Evolutionary conservation across 164 flowering plant genomes (phyloP).

Genomic region (Magnolia sinica): DNA sequence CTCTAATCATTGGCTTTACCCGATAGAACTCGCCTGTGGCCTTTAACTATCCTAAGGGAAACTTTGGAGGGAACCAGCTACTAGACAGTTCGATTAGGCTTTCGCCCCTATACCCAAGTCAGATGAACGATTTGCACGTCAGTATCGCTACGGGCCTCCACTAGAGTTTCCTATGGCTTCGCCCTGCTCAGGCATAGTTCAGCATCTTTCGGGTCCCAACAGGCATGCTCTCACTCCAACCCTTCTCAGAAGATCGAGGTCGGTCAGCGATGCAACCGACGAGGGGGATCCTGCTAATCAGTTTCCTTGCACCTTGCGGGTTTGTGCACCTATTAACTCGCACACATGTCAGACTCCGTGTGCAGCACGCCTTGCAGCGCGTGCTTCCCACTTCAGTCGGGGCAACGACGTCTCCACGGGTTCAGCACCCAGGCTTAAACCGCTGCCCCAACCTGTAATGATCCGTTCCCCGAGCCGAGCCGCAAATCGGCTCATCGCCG

Average conservation of each 20-base stretch:
- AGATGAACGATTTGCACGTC: constrained; percentile 16
- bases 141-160: constrained; percentile 12
- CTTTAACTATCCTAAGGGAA: constrained; percentile 7
- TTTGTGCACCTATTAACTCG: background rate
- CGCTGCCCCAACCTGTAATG: background rate
- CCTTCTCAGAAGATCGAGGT: constrained; percentile 14
- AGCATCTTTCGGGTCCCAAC: constrained; percentile 2
- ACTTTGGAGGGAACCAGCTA: constrained; percentile 10
- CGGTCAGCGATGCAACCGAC: background rate
- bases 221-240: constrained; percentile 12
- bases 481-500: background rate
- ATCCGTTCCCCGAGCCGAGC: background rate
- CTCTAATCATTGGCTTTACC: constrained; percentile 22
- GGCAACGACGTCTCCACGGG: background rate
- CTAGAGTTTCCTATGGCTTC: constrained; percentile 10
- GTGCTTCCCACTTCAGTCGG: background rate
- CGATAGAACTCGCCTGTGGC: constrained; percentile 11
- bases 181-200: constrained; percentile 7
- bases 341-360: background rate
- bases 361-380: background rate
- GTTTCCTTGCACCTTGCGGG: background rate
- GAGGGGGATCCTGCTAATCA: background rate
- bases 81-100: constrained; percentile 16
- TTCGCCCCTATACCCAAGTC: constrained; percentile 19
- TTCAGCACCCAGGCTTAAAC: background rate